Base-by-base conservation (phyloP, 805 yeast genomes). In the Saccharomycopsis fodiens region DNA sequence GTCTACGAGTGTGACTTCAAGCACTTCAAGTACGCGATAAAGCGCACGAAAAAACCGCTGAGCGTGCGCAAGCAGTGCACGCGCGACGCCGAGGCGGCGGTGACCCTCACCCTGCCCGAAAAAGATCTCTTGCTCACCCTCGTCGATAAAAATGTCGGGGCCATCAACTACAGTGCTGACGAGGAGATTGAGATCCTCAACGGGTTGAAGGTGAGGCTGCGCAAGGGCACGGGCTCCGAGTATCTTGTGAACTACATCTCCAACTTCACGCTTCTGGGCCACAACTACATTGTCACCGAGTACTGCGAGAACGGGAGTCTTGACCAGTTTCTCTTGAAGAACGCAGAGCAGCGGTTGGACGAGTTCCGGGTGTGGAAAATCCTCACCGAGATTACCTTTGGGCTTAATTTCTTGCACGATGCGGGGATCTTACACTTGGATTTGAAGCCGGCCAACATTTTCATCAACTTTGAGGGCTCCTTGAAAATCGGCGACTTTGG, bases 341-440 rank as follows among this genome's bases (percentile, higher is more conserved):
- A 80, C 60, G 78, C 82, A 41, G 43, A 45, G 13, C 45, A 48
- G 16, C 19, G 51, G 29, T 70, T 93, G 44, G 98, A 93, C 60
- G 98, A 93, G 61, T 93, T 96, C 84, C 74, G 98, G 55, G 89
- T 91, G 34, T 93, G 98, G 98, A 93, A 93, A 65, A 91, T 93
- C 38, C 68, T 93, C 53, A 81, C 82, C 42, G 98, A 91, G 60
- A 70, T 89, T n/a, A 65, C 87, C 35, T 72, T 78, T 56, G 98
- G 97, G 0, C 67, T 93, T 49, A 72, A 78, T 54, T 88, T 78
- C 59, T 80, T 93, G 41, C 98, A 93, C 59, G 71, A 77, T 38
- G 70, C 78, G 44, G 74, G 74, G 50, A 82, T 85, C 45, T 67
- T 89, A 42, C 98, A 93, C 64, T 67, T 93, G 46, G 98, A 93